Conservation (phyloP, 768 basidiomycete genomes). For the Butyriboletus loyo region DNA sequence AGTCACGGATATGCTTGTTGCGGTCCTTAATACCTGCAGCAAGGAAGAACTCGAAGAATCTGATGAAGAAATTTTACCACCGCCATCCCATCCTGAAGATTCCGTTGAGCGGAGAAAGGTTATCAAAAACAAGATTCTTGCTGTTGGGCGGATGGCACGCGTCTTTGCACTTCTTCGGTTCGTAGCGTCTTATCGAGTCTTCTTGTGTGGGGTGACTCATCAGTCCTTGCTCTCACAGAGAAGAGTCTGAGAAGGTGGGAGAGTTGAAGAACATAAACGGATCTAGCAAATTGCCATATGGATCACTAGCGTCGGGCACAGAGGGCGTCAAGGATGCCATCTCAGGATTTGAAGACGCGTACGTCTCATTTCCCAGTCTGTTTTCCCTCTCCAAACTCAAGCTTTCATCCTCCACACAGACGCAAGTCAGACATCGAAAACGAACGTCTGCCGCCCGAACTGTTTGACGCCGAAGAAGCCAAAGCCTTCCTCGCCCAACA, state of each 20-base stretch:
- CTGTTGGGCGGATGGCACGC: conserved; percentile 93
- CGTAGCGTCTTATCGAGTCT: conserved; percentile 27
- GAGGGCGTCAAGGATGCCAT: conserved; percentile 97
- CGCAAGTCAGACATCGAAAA: conserved; percentile 99
- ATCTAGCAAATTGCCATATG: conserved; percentile 73
- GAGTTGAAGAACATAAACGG: conserved; percentile 92
- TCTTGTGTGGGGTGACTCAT: neutral
- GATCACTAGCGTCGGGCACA: conserved; percentile 78
- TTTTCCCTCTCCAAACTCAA: neutral
- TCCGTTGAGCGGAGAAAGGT: conserved; percentile 75
- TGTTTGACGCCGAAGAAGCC: conserved; percentile 78
- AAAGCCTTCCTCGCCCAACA: conserved; percentile 52
- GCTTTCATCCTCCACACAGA: conserved; percentile 38
- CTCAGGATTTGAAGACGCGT: conserved; percentile 94
- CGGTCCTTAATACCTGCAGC: conserved; percentile 92
- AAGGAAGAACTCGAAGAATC: conserved; percentile 94
- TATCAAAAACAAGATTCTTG: conserved; percentile 98
- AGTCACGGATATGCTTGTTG: conserved; percentile 99
- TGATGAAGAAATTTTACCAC: conserved; percentile 43
- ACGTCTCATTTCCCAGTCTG: conserved; percentile 34
- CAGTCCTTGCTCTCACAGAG: conserved; percentile 43
- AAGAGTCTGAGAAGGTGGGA: conserved; percentile 96
- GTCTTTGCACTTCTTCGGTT: conserved; percentile 95
- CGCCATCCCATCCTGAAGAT: conserved; percentile 40
- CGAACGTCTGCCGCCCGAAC: conserved; percentile 94